Conservation (phyloP, 1,139 yeast genomes). For the Taphrina deformans region DNA sequence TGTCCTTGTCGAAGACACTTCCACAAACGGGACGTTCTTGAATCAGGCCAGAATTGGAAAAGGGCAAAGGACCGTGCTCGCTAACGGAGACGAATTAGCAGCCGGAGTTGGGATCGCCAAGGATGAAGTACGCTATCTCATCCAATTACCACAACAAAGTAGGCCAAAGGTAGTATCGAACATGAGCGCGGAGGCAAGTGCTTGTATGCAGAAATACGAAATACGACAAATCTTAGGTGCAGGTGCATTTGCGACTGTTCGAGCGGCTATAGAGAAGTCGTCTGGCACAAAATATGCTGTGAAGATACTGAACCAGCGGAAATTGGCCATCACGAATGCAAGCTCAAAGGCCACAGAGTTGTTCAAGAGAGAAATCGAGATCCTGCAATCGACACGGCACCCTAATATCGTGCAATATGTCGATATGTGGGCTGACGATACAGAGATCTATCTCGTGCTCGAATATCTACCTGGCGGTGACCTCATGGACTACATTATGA, state of each 20-base stretch:
- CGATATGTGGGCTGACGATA: slow-evolving; percentile 92
- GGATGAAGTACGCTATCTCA: slow-evolving; percentile 74
- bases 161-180: not conserved
- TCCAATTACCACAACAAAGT: slow-evolving; percentile 42
- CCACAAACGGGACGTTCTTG: slow-evolving; percentile 86
- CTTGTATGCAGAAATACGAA: slow-evolving; percentile 69
- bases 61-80: slow-evolving; percentile 76
- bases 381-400: slow-evolving; percentile 55
- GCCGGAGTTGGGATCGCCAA: slow-evolving; percentile 82
- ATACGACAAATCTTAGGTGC: slow-evolving; percentile 86
- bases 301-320: slow-evolving; percentile 79
- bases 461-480: slow-evolving; percentile 83
- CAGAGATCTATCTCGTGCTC: slow-evolving; percentile 70
- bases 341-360: slow-evolving; percentile 48
- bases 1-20: slow-evolving; percentile 40
- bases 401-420: slow-evolving; percentile 79
- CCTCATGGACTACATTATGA: slow-evolving; percentile 69
- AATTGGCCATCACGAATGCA: slow-evolving; percentile 68
- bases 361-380: slow-evolving; percentile 75
- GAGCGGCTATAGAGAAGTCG: slow-evolving; percentile 79
- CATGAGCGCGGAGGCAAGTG: slow-evolving; percentile 39
- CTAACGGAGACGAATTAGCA: slow-evolving; percentile 89
- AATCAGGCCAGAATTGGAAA: slow-evolving; percentile 72
- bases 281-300: slow-evolving; percentile 88
- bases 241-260: slow-evolving; percentile 96